Conservation (phyloP, 352 stramenopile genomes). For the Phytophthora ramorum region DNA sequence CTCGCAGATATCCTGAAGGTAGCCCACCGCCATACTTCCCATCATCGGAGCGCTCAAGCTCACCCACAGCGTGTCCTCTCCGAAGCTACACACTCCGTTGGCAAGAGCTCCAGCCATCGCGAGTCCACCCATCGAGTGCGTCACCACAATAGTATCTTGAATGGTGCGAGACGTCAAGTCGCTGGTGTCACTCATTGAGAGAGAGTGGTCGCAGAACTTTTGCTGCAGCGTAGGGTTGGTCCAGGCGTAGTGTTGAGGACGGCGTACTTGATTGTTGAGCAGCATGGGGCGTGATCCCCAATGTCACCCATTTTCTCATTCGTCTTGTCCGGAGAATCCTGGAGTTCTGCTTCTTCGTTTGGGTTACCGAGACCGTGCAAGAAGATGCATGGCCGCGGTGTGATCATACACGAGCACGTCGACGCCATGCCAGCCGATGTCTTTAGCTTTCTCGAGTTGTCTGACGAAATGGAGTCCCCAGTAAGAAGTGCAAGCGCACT, state of each 20-base stretch:
- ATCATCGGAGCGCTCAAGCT: conserved; percentile 34
- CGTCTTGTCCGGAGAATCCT: conserved; percentile 15
- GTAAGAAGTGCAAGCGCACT: conserved; percentile 1
- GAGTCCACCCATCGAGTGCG: conserved; percentile 29
- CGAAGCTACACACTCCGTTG: conserved; percentile 30
- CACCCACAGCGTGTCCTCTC: conserved; percentile 33
- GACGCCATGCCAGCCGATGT: not conserved
- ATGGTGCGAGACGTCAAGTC: conserved; percentile 1
- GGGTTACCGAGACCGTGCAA: conserved; percentile 25
- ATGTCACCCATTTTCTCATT: conserved; percentile 23
- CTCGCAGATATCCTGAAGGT: not conserved
- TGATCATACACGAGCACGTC: conserved; percentile 25
- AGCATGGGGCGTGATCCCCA: conserved; percentile 27
- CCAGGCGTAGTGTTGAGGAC: conserved; percentile 28
- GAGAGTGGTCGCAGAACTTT: conserved; percentile 28
- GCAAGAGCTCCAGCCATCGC: conserved; percentile 28
- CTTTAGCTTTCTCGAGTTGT: conserved; percentile 4
- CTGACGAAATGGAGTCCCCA: not conserved
- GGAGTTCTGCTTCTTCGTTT: conserved; percentile 24
- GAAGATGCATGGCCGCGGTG: conserved; percentile 31
- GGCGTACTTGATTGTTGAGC: conserved; percentile 28
- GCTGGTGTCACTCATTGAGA: conserved; percentile 20
- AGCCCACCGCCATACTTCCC: conserved; percentile 7
- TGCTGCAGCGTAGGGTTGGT: conserved; percentile 20
- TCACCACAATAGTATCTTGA: conserved; percentile 29